A percentile compares a stretch with the other conserved stretches of the same genome.
phyloP scores from a whole-genome alignment of 2,329 filamentous ascomycete species.

The Monosporascus sp. region DNA sequence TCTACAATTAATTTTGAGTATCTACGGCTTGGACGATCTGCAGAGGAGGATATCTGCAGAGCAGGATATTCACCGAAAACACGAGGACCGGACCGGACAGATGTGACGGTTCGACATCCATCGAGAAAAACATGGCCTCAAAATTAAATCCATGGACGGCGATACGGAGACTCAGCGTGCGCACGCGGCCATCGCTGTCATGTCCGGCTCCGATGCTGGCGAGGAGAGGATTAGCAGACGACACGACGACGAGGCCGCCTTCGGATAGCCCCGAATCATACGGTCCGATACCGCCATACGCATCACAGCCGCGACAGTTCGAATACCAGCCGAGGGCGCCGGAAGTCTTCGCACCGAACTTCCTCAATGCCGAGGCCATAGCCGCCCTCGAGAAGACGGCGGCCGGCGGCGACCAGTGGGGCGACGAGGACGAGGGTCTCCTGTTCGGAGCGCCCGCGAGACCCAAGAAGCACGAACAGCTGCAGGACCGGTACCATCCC shows the following conservation, averaged over 20 bases:
- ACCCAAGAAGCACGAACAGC: slow-evolving; percentile 47
- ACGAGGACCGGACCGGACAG: slow-evolving; percentile 1
- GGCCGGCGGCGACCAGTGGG: slow-evolving; percentile 17
- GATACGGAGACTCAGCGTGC: slow-evolving; percentile 23
- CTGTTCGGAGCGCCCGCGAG: slow-evolving; percentile 71
- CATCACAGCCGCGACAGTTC: slow-evolving; percentile 2
- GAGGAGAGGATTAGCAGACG: slow-evolving; percentile 17
- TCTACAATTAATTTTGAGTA: no score
- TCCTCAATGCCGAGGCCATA: slow-evolving; percentile 21
- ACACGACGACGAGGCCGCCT: slow-evolving; percentile 12
- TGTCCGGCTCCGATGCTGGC: slow-evolving; percentile 6
- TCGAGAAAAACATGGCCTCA: slow-evolving; percentile 22
- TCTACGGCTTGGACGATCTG: background rate
- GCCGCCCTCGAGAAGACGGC: slow-evolving; percentile 24
- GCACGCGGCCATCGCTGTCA: slow-evolving; percentile 16
- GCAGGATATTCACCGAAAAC: slow-evolving; percentile 2
- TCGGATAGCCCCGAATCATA: slow-evolving; percentile 1
- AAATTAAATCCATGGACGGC: slow-evolving; percentile 25
- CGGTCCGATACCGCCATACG: slow-evolving; percentile 4
- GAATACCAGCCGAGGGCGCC: slow-evolving; percentile 8
- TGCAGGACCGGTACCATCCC: slow-evolving; percentile 80
- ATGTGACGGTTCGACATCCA: slow-evolving; percentile 9
- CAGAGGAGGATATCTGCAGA: slow-evolving; percentile 2
- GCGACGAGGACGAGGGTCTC: slow-evolving; percentile 48
- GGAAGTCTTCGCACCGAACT: slow-evolving; percentile 24